A percentile compares a stretch with the other conserved stretches of the same genome.
phyloP scores from a whole-genome alignment of 2,329 filamentous ascomycete species.

The Rachicladosporium sp. region DNA sequence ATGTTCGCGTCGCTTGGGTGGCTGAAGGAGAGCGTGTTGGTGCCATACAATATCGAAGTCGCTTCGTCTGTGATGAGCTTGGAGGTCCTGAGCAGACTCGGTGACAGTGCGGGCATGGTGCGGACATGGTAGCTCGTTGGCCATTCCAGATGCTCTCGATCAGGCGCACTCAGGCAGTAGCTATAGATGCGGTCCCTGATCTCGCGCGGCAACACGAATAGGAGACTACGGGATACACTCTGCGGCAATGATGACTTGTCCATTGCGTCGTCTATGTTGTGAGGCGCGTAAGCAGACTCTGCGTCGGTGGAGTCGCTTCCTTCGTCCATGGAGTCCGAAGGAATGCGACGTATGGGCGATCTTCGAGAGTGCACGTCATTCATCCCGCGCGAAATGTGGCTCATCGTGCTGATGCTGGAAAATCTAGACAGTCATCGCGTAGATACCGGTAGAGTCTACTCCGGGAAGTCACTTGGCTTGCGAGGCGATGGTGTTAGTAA shows the following conservation, averaged over 20 bases:
- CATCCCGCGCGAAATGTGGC: too few relatives aligned
- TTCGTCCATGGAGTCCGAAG: too few relatives aligned
- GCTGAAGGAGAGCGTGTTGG: constrained; percentile 23
- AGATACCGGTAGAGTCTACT: too few relatives aligned
- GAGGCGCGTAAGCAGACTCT: too few relatives aligned
- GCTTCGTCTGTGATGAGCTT: constrained; percentile 22
- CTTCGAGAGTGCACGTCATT: too few relatives aligned
- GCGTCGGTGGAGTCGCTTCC: too few relatives aligned
- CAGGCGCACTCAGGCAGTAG: constrained; percentile 18
- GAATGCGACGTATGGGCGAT: too few relatives aligned
- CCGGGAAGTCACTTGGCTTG: too few relatives aligned
- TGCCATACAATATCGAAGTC: constrained; percentile 23
- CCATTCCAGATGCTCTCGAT: constrained; percentile 21
- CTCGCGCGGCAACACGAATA: constrained; percentile 25
- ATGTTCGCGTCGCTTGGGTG: constrained; percentile 28
- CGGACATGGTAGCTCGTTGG: constrained; percentile 11
- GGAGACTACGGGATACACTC: constrained; percentile 17
- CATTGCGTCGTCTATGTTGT: too few relatives aligned
- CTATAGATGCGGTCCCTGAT: constrained; percentile 24
- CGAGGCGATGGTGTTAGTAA: too few relatives aligned
- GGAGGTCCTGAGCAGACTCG: constrained; percentile 21
- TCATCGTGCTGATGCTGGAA: too few relatives aligned
- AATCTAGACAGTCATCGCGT: too few relatives aligned
- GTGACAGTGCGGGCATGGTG: constrained; percentile 13
- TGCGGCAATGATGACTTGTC: constrained; percentile 9